Percentiles rank a stretch among this genome's conserved stretches.
These are phyloP conservation scores for Neurospora cerealis DNA, from an alignment of 495 filamentous ascomycete genomes.

Conservation along the genomic window DNA sequence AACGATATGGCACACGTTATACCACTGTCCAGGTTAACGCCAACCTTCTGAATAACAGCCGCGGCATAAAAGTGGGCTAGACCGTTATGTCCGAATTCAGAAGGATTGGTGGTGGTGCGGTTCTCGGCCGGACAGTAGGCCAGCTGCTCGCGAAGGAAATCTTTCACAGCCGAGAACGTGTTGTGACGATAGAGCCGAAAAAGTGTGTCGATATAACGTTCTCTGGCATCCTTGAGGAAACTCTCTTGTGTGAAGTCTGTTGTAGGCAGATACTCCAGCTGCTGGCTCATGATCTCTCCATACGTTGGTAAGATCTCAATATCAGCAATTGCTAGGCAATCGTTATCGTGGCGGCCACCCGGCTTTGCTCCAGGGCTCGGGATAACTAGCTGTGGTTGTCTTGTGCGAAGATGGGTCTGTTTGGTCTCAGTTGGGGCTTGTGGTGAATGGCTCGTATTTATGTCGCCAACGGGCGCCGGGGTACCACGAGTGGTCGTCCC, in stretches of 20 bases:
- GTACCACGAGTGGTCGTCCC: no score
- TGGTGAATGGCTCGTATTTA: no score
- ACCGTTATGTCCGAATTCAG: conserved; percentile 4
- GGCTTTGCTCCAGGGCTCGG: no score
- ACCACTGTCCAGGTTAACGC: conserved; percentile 36
- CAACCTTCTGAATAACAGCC: conserved; percentile 21
- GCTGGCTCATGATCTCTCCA: conserved; percentile 44
- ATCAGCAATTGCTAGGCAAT: no score
- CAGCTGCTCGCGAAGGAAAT: conserved; percentile 38
- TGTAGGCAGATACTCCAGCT: conserved; percentile 51
- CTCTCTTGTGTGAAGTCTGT: conserved; percentile 43
- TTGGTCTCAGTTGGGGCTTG: no score
- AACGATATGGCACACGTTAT: conserved; percentile 39
- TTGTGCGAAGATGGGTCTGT: no score
- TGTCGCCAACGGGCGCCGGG: no score
- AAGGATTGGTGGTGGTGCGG: background rate
- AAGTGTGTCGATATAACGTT: conserved; percentile 56
- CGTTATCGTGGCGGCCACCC: no score
- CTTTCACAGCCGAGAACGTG: conserved; percentile 49
- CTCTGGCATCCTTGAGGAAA: conserved; percentile 34
- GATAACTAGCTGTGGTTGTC: no score
- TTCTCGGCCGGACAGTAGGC: conserved; percentile 6
- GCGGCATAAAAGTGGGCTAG: conserved; percentile 30
- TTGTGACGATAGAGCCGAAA: conserved; percentile 62
- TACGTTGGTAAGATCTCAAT: conserved; percentile 56